Percentiles rank a stretch among this genome's conserved stretches.
Evolutionary conservation across 2,329 filamentous ascomycete genomes (phyloP).

Genomic region (Ophiostoma perfectum): DNA sequence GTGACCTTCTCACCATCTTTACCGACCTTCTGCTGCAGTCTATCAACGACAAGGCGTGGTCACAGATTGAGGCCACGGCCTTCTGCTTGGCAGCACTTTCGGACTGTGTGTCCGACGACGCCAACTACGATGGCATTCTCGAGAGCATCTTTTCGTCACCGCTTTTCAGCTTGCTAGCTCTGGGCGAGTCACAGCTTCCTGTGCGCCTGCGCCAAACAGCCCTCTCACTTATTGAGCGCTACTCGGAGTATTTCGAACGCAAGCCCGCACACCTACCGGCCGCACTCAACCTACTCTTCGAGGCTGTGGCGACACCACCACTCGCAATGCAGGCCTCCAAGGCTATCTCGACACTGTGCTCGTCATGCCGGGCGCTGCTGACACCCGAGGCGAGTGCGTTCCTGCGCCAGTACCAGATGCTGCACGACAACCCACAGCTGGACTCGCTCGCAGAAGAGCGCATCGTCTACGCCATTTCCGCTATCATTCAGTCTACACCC

Average conservation of each 20-base stretch:
- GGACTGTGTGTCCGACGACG: conserved; percentile 57
- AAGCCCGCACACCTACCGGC: conserved; percentile 62
- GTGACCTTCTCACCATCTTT: conserved; percentile 52
- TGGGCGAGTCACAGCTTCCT: conserved; percentile 50
- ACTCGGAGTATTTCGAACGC: conserved; percentile 70
- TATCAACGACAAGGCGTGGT: conserved; percentile 47
- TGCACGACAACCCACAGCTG: conserved; percentile 54
- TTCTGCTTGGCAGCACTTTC: conserved; percentile 62
- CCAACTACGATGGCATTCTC: conserved; percentile 54
- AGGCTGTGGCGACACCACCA: conserved; percentile 54
- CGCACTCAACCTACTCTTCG: conserved; percentile 69
- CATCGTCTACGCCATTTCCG: conserved; percentile 67
- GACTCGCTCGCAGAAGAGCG: conserved; percentile 67
- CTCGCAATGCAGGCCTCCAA: conserved; percentile 56
- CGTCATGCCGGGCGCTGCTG: conserved; percentile 66
- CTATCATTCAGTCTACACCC: conserved; percentile 66
- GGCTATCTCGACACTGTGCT: conserved; percentile 69
- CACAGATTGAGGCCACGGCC: conserved; percentile 54
- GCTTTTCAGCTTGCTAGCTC: conserved; percentile 51
- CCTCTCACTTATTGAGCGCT: conserved; percentile 64
- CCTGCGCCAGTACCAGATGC: conserved; percentile 63
- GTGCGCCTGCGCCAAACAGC: conserved; percentile 61
- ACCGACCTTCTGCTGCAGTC: conserved; percentile 49
- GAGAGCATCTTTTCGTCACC: conserved; percentile 56
- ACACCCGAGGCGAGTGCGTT: conserved; percentile 63